Percentiles rank a stretch among this genome's conserved stretches.
Evolutionary conservation across 805 yeast species (phyloP).

Genomic region (Saturnispora silvae): DNA sequence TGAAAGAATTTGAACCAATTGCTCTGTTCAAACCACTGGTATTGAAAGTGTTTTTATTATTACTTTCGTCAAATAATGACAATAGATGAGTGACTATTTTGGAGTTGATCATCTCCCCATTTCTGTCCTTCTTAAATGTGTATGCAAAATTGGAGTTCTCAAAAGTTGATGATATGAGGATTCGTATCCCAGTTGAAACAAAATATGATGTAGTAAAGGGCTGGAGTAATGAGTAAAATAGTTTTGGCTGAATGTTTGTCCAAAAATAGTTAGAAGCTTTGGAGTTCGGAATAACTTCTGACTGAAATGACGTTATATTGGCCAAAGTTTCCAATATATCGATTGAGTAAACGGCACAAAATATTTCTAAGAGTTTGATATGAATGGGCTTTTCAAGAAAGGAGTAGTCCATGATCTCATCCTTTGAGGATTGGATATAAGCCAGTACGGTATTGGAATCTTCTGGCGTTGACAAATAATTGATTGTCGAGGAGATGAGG

Average conservation of each 20-base stretch:
- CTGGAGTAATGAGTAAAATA: conserved; percentile 34
- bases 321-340: conserved; percentile 46
- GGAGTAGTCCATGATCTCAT: conserved; percentile 15
- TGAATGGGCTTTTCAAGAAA: conserved; percentile 30
- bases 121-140: conserved; percentile 13
- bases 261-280: conserved; percentile 22
- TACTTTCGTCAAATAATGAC: conserved; percentile 23
- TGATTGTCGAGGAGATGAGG: conserved; percentile 22
- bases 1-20: conserved; percentile 41
- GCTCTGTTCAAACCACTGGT: conserved; percentile 45
- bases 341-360: conserved; percentile 39
- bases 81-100: conserved; percentile 16
- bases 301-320: conserved; percentile 17
- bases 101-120: not conserved
- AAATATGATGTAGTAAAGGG: conserved; percentile 43
- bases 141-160: conserved; percentile 23
- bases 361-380: conserved; percentile 37
- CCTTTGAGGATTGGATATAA: conserved; percentile 6
- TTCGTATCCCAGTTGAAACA: conserved; percentile 42
- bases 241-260: conserved; percentile 20
- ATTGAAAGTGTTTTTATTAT: conserved; percentile 28
- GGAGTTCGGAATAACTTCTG: conserved; percentile 12
- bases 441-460: conserved; percentile 10
- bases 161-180: conserved; percentile 34
- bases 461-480: conserved; percentile 16